Evolutionary conservation across 768 basidiomycete genomes (phyloP).

Genomic region (Termitomyces sp.): DNA sequence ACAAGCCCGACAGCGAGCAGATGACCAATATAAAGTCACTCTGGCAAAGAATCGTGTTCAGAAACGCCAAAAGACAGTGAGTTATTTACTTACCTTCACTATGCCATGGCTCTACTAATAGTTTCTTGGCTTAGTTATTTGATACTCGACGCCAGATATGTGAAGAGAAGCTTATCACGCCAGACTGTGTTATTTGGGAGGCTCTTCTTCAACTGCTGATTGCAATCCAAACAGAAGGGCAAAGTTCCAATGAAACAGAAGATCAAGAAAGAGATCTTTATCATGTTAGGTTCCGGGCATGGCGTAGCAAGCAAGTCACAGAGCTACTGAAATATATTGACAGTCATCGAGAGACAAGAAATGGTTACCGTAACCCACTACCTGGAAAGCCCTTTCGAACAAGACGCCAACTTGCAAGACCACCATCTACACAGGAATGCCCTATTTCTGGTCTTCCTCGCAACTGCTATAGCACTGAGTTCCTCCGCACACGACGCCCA

Average conservation of each 20-base stretch:
- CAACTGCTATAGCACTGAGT: background rate
- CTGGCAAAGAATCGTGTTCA: background rate
- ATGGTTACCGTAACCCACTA: background rate
- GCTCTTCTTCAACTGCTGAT: background rate
- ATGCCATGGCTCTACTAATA: background rate
- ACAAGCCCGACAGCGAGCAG: background rate
- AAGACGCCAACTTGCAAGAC: background rate
- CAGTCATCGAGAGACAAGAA: background rate
- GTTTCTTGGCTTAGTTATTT: background rate
- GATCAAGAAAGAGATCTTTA: background rate
- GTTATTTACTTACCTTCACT: background rate
- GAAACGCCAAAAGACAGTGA: background rate
- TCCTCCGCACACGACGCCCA: background rate
- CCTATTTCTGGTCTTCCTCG: background rate
- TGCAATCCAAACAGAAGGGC: background rate
- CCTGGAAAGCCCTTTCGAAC: background rate
- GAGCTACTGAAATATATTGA: background rate
- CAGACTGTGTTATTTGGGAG: background rate
- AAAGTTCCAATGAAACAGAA: background rate
- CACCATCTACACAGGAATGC: background rate
- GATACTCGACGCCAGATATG: background rate
- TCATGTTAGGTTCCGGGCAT: background rate
- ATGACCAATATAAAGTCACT: background rate
- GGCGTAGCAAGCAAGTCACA: background rate
- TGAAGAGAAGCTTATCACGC: background rate